Evolutionary conservation across 1,284 basidiomycete genomes (phyloP).

Genomic region (Leucoagaricus sp.): DNA sequence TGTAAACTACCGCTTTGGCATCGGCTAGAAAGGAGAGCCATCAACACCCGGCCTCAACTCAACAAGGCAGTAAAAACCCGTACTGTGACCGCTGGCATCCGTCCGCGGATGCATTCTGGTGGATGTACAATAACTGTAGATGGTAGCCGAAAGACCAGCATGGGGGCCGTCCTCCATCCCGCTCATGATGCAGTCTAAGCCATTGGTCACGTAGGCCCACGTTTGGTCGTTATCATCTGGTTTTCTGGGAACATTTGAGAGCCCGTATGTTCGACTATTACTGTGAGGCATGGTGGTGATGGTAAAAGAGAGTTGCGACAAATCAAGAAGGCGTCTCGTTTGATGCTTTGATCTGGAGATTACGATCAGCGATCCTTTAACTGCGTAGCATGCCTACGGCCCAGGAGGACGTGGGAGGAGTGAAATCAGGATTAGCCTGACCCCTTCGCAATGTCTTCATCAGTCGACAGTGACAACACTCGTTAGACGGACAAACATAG

Average conservation of each 20-base stretch:
- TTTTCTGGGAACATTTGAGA: constrained; percentile 58
- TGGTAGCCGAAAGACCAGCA: constrained; percentile 89
- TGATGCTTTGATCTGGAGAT: too few relatives aligned
- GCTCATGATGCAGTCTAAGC: constrained; percentile 94
- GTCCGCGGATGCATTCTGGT: constrained; percentile 77
- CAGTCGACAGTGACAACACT: too few relatives aligned
- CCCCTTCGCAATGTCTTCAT: too few relatives aligned
- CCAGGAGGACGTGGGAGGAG: too few relatives aligned
- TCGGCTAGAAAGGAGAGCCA: constrained; percentile 58
- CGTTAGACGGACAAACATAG: neutral
- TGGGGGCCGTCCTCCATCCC: constrained; percentile 87
- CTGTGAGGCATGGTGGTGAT: constrained; percentile 26
- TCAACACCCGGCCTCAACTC: neutral
- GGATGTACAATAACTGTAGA: constrained; percentile 96
- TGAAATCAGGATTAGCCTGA: too few relatives aligned
- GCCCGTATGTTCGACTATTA: constrained; percentile 25
- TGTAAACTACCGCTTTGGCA: constrained; percentile 95
- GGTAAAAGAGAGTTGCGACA: constrained; percentile 18
- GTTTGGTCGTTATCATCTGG: constrained; percentile 80
- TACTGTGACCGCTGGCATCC: constrained; percentile 62
- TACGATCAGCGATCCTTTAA: too few relatives aligned
- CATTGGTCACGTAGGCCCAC: constrained; percentile 87
- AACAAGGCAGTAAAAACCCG: constrained; percentile 25
- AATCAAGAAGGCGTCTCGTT: constrained; percentile 18
- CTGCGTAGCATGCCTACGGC: too few relatives aligned